Percentiles rank a stretch among this genome's conserved stretches.
These are phyloP conservation scores for Arthrobotrys sphaeroides DNA, from an alignment of 2,329 filamentous ascomycete genomes.

Conservation along the genomic window DNA sequence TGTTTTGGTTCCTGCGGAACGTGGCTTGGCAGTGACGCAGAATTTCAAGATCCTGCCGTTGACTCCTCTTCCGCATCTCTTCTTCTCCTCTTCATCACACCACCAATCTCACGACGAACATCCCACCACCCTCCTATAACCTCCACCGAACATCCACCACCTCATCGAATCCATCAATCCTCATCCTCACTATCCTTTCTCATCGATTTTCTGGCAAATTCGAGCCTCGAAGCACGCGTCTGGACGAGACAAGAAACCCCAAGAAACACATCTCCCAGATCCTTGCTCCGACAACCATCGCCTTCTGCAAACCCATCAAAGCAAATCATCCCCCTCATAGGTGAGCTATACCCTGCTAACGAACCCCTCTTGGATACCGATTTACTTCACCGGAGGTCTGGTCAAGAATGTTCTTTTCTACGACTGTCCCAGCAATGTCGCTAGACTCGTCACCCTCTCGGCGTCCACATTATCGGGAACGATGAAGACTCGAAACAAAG, in stretches of 20 bases:
- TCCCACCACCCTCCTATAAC: not conserved
- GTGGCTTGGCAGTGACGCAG: constrained; percentile 48
- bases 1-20: constrained; percentile 16
- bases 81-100: constrained; percentile 29
- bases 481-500: constrained; percentile 26
- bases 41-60: constrained; percentile 46
- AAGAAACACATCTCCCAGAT: constrained; percentile 34
- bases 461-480: constrained; percentile 42
- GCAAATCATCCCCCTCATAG: constrained; percentile 7
- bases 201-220: constrained; percentile 17
- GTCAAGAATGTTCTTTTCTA: constrained; percentile 21
- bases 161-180: not conserved
- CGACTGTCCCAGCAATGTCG: constrained; percentile 33
- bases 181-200: constrained; percentile 8
- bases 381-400: constrained; percentile 50
- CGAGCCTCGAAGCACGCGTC: constrained; percentile 17
- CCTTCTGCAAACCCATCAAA: not conserved
- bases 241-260: not conserved
- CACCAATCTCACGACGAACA: constrained; percentile 4
- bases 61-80: constrained; percentile 22
- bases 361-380: constrained; percentile 37
- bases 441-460: constrained; percentile 30
- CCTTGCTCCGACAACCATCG: constrained; percentile 1
- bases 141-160: not conserved
- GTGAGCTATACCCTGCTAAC: constrained; percentile 45